Conservation (phyloP, 192 early-diverging fungal species). For the Dispira parvispora region DNA sequence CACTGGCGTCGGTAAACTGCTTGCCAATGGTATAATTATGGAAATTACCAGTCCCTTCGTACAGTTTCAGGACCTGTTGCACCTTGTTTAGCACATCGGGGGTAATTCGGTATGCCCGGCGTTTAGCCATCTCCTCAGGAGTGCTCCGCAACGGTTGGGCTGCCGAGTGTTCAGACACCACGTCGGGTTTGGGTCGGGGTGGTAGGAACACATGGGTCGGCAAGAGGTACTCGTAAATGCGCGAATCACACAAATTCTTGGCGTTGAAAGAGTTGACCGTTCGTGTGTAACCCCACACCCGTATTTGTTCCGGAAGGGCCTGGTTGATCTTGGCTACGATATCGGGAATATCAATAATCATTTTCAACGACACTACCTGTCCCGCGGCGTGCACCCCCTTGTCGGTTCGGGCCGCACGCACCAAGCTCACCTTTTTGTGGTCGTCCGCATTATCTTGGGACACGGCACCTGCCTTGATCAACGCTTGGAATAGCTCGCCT, state of each 20-base stretch:
- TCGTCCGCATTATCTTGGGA: conserved; percentile 75
- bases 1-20: conserved; percentile 55
- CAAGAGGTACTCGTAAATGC: conserved; percentile 92
- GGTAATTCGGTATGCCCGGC: conserved; percentile 48
- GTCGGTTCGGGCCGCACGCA: conserved; percentile 88
- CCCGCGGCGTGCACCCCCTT: conserved; percentile 98
- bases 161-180: conserved; percentile 12
- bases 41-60: conserved; percentile 81
- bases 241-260: conserved; percentile 80
- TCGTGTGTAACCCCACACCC: conserved; percentile 67
- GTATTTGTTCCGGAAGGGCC: conserved; percentile 71
- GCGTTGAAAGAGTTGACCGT: conserved; percentile 68
- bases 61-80: conserved; percentile 43
- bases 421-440: conserved; percentile 64
- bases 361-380: conserved; percentile 84
- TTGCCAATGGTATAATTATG: conserved; percentile 88
- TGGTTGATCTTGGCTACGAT: conserved; percentile 67
- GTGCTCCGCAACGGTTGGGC: conserved; percentile 15
- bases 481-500: conserved; percentile 72
- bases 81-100: conserved; percentile 44
- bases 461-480: conserved; percentile 63
- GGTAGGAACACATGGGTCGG: conserved; percentile 75
- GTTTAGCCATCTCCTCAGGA: conserved; percentile 39
- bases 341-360: conserved; percentile 59
- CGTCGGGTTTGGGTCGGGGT: conserved; percentile 15